These are phyloP conservation scores for Apiospora arundinis DNA, from an alignment of 2,329 filamentous ascomycete genomes.

Conservation along the genomic window DNA sequence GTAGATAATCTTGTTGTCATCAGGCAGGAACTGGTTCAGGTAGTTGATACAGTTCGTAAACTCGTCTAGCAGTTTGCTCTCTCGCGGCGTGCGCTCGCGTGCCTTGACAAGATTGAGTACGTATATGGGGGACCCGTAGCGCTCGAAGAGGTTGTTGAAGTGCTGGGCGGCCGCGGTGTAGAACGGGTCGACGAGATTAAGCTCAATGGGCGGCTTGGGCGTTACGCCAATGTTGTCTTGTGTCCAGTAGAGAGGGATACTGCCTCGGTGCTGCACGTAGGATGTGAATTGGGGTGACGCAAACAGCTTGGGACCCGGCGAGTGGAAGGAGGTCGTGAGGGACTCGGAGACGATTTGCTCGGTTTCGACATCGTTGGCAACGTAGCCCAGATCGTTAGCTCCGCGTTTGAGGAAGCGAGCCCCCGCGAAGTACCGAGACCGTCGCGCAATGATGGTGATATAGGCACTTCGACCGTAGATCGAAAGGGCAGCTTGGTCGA, in stretches of 20 bases:
- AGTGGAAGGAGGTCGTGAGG: constrained; percentile 93
- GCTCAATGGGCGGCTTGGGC: constrained; percentile 93
- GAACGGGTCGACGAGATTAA: constrained; percentile 96
- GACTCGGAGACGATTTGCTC: constrained; percentile 98
- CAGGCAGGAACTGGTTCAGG: constrained; percentile 90
- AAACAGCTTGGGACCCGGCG: constrained; percentile 83
- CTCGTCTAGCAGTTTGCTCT: constrained; percentile 88
- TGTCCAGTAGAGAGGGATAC: constrained; percentile 96
- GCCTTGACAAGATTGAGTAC: constrained; percentile 91
- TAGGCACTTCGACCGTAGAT: constrained; percentile 90
- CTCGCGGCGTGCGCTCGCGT: constrained; percentile 84
- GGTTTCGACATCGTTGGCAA: constrained; percentile 98
- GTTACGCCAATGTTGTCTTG: constrained; percentile 95
- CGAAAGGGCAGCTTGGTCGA: constrained; percentile 85
- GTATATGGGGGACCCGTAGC: constrained; percentile 92
- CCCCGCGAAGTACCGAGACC: constrained; percentile 92
- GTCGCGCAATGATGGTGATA: constrained; percentile 90
- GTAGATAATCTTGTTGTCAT: constrained; percentile 85
- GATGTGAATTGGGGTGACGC: constrained; percentile 93
- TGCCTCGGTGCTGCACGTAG: constrained; percentile 94
- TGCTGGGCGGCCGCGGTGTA: constrained; percentile 92
- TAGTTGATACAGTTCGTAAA: constrained; percentile 89
- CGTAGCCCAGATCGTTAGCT: constrained; percentile 91
- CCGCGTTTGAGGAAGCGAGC: constrained; percentile 94
- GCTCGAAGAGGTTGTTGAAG: constrained; percentile 91